These are phyloP conservation scores for Angophora floribunda DNA, from an alignment of 345 rosid genomes.

Conservation along the genomic window DNA sequence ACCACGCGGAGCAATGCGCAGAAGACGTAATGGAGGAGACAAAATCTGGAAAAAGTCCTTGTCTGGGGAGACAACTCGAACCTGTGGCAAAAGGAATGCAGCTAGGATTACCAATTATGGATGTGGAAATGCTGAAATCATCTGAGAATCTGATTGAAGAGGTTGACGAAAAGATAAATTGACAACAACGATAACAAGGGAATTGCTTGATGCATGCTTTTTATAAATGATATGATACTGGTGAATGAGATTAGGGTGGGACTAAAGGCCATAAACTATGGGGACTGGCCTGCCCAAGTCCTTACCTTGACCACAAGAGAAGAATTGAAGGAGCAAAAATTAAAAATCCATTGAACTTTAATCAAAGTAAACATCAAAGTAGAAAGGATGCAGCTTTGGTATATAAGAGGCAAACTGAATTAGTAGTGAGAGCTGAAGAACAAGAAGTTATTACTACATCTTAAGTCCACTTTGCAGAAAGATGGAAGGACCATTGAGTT, in stretches of 20 bases:
- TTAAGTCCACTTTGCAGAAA: not conserved
- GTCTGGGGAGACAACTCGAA: constrained; percentile 96
- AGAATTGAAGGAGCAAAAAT: not conserved
- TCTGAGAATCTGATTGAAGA: not conserved
- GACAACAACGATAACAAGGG: not conserved
- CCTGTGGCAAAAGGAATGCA: constrained; percentile 29
- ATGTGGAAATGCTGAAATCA: not conserved
- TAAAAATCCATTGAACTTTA: not conserved
- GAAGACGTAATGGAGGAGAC: constrained; percentile 88
- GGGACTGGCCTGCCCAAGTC: not conserved
- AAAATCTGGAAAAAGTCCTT: constrained; percentile 98
- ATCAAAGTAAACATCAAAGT: not conserved
- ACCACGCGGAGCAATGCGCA: constrained; percentile 91
- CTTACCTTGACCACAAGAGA: not conserved
- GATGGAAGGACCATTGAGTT: not conserved
- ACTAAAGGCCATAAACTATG: not conserved
- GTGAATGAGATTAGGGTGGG: not conserved
- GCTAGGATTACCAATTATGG: not conserved
- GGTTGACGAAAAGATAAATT: not conserved
- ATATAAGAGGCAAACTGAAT: not conserved
- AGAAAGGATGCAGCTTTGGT: not conserved
- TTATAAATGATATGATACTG: not conserved
- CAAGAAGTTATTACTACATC: not conserved
- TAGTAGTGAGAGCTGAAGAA: not conserved
- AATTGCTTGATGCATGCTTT: not conserved